Evolutionary conservation across 2,329 filamentous ascomycete species (phyloP).

Genomic region (Colletotrichum phormii): DNA sequence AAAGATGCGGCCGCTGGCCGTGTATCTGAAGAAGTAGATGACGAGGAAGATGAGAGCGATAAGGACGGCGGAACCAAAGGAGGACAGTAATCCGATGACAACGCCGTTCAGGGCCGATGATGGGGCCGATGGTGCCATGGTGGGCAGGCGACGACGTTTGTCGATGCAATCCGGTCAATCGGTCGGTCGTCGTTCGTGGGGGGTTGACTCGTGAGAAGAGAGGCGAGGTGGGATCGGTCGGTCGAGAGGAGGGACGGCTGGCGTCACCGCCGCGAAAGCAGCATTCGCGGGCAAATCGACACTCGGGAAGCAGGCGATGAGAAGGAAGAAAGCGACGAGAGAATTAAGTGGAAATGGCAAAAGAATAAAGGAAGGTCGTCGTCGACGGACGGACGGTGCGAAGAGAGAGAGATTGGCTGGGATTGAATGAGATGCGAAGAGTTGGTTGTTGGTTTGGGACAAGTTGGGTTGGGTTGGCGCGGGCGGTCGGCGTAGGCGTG

Average conservation of each 20-base stretch:
- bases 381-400: constrained; percentile 11
- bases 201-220: background rate
- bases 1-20: constrained; percentile 86
- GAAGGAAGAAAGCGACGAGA: background rate
- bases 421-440: constrained; percentile 9
- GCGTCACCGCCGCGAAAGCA: constrained; percentile 39
- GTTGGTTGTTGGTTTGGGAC: background rate
- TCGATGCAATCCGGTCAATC: constrained; percentile 30
- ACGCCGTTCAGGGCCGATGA: constrained; percentile 76
- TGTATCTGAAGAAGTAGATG: constrained; percentile 95
- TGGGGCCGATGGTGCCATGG: constrained; percentile 43
- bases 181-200: constrained; percentile 9
- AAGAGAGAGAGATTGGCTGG: constrained; percentile 8
- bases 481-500: background rate
- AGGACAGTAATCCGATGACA: constrained; percentile 93
- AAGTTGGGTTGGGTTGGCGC: background rate
- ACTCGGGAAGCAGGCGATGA: background rate
- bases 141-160: constrained; percentile 29
- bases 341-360: background rate
- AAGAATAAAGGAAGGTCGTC: constrained; percentile 12
- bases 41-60: constrained; percentile 83
- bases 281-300: constrained; percentile 33
- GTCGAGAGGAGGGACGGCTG: constrained; percentile 37
- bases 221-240: constrained; percentile 22
- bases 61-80: constrained; percentile 89